These are phyloP conservation scores for Leptodontidium sp. DNA, from an alignment of 2,329 filamentous ascomycete genomes.

Conservation along the genomic window DNA sequence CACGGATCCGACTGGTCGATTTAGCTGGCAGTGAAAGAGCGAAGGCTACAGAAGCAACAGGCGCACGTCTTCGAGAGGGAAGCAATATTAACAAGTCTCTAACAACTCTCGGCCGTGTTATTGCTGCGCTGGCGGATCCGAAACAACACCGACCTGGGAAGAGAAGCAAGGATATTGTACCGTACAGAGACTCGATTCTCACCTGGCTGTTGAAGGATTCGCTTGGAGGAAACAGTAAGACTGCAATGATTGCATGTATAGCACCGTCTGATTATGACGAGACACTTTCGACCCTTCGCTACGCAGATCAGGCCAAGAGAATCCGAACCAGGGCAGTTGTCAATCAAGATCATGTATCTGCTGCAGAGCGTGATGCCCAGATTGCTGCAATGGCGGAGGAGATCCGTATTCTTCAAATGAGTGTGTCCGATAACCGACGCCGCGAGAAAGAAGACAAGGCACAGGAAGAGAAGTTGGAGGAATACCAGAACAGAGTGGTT, in stretches of 20 bases:
- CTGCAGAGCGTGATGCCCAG: conserved; percentile 92
- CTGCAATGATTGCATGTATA: conserved; percentile 98
- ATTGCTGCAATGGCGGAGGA: conserved; percentile 95
- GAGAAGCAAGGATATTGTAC: conserved; percentile 76
- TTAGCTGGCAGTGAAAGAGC: conserved; percentile 94
- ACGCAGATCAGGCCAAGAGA: conserved; percentile 96
- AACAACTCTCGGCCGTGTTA: conserved; percentile 93
- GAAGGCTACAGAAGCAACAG: conserved; percentile 94
- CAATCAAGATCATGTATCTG: conserved; percentile 93
- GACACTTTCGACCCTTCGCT: conserved; percentile 92
- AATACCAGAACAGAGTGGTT: conserved; percentile 90
- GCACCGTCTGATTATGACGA: conserved; percentile 96
- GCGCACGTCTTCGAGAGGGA: conserved; percentile 87
- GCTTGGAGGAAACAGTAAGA: conserved; percentile 95
- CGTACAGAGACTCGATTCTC: conserved; percentile 88
- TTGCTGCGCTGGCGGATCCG: conserved; percentile 82
- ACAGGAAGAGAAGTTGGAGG: conserved; percentile 85
- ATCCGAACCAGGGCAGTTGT: conserved; percentile 94
- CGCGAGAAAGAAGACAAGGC: conserved; percentile 74
- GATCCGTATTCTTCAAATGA: conserved; percentile 85
- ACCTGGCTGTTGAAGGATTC: conserved; percentile 94
- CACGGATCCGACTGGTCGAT: conserved; percentile 93
- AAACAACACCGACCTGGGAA: conserved; percentile 68
- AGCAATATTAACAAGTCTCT: conserved; percentile 99
- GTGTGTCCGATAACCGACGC: conserved; percentile 68